These are phyloP conservation scores for Penicillium dipodomyicola DNA, from an alignment of 495 filamentous ascomycete species.

Conservation along the genomic window DNA sequence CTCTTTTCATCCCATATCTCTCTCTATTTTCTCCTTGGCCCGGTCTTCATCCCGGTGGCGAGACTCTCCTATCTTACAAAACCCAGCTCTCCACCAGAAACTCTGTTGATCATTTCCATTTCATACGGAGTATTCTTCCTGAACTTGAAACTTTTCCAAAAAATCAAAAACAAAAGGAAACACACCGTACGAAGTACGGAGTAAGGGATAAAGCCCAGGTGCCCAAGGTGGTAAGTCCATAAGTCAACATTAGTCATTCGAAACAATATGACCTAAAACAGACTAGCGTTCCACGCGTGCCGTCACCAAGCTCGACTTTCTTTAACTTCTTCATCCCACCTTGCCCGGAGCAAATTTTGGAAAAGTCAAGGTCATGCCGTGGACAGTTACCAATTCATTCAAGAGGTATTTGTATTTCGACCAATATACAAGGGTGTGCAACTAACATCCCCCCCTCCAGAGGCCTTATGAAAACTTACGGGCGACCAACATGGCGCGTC, in stretches of 20 bases:
- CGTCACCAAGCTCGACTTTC: slow-evolving; percentile 25
- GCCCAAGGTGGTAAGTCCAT: too few species aligned
- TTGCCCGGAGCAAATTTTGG: slow-evolving; percentile 12
- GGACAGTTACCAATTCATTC: slow-evolving; percentile 57
- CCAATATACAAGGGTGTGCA: neutral
- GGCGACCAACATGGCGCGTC: slow-evolving; percentile 49
- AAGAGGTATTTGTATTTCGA: slow-evolving; percentile 43
- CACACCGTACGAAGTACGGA: neutral
- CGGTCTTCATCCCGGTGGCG: slow-evolving; percentile 10
- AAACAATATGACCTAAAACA: slow-evolving; percentile 37
- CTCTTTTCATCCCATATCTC: neutral
- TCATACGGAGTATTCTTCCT: neutral
- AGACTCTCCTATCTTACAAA: slow-evolving; percentile 16
- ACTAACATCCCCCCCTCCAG: slow-evolving; percentile 22
- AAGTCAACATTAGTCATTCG: neutral
- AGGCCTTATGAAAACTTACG: slow-evolving; percentile 55
- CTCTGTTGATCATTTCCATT: neutral
- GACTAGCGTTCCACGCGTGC: slow-evolving; percentile 33
- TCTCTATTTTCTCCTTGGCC: slow-evolving; percentile 7
- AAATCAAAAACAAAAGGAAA: neutral
- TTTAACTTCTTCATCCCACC: slow-evolving; percentile 14
- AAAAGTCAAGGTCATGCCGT: slow-evolving; percentile 48
- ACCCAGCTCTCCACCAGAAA: slow-evolving; percentile 2
- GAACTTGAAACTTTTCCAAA: neutral
- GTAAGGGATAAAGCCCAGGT: slow-evolving; percentile 23